Percentiles rank a stretch among this genome's conserved stretches.
phyloP scores from a whole-genome alignment of 225 moss, liverwort and hornwort genomes.

The Bryum argenteum region DNA sequence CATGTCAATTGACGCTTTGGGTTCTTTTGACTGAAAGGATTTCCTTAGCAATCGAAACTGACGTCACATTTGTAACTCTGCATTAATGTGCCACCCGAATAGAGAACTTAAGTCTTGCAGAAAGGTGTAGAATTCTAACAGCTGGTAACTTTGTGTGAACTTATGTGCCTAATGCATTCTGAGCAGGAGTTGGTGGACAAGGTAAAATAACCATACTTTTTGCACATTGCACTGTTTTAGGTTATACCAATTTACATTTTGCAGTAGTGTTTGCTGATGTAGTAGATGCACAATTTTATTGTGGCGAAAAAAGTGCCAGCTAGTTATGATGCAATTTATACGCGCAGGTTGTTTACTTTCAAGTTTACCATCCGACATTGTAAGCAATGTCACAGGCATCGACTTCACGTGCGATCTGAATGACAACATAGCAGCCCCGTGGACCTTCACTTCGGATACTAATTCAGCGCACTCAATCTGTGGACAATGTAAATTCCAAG shows the following conservation, averaged over 20 bases:
- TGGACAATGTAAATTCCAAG: constrained; percentile 48
- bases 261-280: background rate
- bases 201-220: constrained; percentile 33
- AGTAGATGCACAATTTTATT: background rate
- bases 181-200: constrained; percentile 66
- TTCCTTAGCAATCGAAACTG: background rate
- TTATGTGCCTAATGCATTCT: background rate
- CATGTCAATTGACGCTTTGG: constrained; percentile 7
- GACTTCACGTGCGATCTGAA: constrained; percentile 90
- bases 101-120: constrained; percentile 11
- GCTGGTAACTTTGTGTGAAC: constrained; percentile 25
- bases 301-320: background rate
- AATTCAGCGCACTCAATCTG: constrained; percentile 40
- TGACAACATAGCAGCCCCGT: constrained; percentile 86
- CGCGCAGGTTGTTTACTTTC: constrained; percentile 88
- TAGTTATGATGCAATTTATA: constrained; percentile 25
- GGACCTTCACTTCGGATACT: constrained; percentile 43
- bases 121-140: constrained; percentile 28
- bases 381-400: constrained; percentile 69
- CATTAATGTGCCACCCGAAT: background rate
- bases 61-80: background rate
- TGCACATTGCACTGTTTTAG: constrained; percentile 16
- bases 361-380: constrained; percentile 88
- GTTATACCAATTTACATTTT: constrained; percentile 25
- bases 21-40: background rate